Evolutionary conservation across 148 eudicot genomes (phyloP), one percentile per base, ranked within the genome.

Genomic region (Tetragonia tetragonoides): DNA sequence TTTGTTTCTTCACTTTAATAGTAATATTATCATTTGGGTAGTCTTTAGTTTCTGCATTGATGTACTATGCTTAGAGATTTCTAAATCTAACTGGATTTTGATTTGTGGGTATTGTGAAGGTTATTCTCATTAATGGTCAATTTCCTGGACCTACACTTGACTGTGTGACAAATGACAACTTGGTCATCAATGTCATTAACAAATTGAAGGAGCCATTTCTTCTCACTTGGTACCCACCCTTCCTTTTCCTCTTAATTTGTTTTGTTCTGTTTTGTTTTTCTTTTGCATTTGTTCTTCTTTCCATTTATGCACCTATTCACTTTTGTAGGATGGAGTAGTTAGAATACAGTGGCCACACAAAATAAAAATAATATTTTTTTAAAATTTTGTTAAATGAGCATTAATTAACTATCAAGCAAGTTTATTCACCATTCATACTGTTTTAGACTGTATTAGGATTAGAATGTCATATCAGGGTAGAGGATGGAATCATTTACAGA

Each of bases 101-200:
- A 42, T 42, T 8, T 84, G n/a, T 78, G 68, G 42, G 6, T 73
- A 23, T 74, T 63, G 81, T 83, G 75, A 69, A 95, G 99, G 97
- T 90, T 17, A 93, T 95, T 46, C 86, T 95, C 17, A 95, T 95
- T 76, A 95, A 95, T 83, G 98, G 97, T 17, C 95, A 95, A 69
- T 93, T 95, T 78, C 98, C 99, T 73, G 99, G 99, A 44, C 98
- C 99, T 28, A 87, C 56, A 34, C 87, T 95, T 64, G 93, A 93
- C 63, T 77, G 84, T 79, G 97, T 90, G 42, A 93, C 99, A 20
- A 95, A 95, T 86, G 92, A 95, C 81, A 95, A 95, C 81, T 83
- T 91, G 21, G 83, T 95, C 72, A 82, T 95, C 76, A 93, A 93
- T 68, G 88, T 95, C 61, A 59, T 93, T 70, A 95, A 95, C 79